A percentile compares a stretch with the other conserved stretches of the same genome.
Conservation (phyloP, 2,329 filamentous ascomycete genomes). For the Mycosphaerelloides madeirae region DNA sequence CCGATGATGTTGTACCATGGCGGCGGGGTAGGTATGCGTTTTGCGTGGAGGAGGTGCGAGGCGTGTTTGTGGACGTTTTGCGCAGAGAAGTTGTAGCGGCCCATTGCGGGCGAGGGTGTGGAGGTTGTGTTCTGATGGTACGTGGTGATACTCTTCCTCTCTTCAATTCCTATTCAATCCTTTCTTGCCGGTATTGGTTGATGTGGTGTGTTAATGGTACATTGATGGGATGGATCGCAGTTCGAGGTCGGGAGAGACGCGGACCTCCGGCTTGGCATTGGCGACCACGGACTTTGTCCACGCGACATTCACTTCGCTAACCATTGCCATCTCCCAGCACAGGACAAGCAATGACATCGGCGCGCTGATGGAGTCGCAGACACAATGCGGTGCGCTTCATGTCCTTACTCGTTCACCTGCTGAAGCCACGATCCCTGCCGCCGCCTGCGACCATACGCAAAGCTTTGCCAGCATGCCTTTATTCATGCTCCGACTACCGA, state of each 20-base stretch:
- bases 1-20: conserved; percentile 56
- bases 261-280: conserved; percentile 3
- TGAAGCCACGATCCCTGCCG: conserved; percentile 47
- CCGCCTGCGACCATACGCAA: conserved; percentile 43
- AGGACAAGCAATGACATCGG: conserved; percentile 14
- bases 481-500: too few species aligned
- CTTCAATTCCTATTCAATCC: not conserved
- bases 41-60: conserved; percentile 45
- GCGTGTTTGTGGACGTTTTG: conserved; percentile 51
- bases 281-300: too few species aligned
- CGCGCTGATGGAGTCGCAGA: conserved; percentile 18
- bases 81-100: conserved; percentile 49
- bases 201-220: not conserved
- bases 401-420: conserved; percentile 55
- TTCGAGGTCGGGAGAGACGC: not conserved
- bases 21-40: conserved; percentile 39
- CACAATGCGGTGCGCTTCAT: conserved; percentile 58
- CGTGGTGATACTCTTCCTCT: not conserved
- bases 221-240: not conserved
- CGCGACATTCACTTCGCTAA: conserved; percentile 4
- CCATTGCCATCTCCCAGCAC: conserved; percentile 1
- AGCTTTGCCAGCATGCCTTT: too few species aligned
- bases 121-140: not conserved
- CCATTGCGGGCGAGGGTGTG: conserved; percentile 37
- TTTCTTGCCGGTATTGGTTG: too few species aligned